phyloP scores from a whole-genome alignment of 192 early-diverging fungal species.

The Chytriomyces confervae region DNA sequence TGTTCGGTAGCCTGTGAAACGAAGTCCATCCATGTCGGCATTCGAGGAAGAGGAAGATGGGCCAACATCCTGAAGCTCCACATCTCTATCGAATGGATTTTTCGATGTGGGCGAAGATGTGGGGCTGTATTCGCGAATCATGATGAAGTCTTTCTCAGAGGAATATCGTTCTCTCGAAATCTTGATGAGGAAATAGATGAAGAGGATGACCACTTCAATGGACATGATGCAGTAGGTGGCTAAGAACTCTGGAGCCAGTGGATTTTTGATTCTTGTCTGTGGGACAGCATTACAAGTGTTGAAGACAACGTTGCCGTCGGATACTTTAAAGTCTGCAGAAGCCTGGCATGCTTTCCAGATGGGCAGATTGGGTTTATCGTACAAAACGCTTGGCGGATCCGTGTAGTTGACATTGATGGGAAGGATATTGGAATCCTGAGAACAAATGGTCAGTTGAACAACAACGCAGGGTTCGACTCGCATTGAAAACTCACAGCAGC shows the following conservation, averaged over 20 bases:
- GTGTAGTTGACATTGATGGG: conserved; percentile 7
- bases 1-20: conserved; percentile 69
- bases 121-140: no score
- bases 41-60: not conserved
- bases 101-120: not conserved
- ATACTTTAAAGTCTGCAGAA: not conserved
- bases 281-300: conserved; percentile 21
- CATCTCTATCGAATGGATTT: conserved; percentile 10
- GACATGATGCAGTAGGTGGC: conserved; percentile 34
- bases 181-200: conserved; percentile 32
- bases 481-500: not conserved
- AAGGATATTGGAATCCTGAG: not conserved
- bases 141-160: conserved; percentile 5
- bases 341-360: conserved; percentile 1
- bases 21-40: conserved; percentile 23
- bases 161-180: conserved; percentile 11
- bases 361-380: conserved; percentile 8
- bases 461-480: not conserved
- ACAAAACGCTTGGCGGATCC: not conserved
- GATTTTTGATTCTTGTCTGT: conserved; percentile 27
- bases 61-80: conserved; percentile 36
- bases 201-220: conserved; percentile 34
- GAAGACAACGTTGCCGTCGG: not conserved
- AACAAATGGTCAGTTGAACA: not conserved
- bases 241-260: conserved; percentile 39